phyloP scores from a whole-genome alignment of 139 green algal species.

The Coelastrella sp. region DNA sequence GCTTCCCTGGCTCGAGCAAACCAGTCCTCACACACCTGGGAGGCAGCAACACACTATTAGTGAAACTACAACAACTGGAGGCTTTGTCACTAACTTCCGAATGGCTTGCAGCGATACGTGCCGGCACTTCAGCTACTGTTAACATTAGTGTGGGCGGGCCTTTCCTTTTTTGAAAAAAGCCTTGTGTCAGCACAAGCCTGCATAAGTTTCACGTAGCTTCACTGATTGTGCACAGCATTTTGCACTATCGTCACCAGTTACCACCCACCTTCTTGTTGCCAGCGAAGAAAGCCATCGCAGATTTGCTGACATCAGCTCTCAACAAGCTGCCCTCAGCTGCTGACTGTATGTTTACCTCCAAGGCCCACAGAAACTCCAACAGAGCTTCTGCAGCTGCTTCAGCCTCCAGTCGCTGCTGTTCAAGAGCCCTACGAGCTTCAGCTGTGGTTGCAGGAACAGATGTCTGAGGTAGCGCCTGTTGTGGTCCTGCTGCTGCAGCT shows the following conservation, averaged over 20 bases:
- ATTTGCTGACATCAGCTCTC: constrained; percentile 10
- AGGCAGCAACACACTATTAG: neutral
- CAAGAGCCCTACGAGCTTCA: neutral
- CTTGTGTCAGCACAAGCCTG: too few species aligned
- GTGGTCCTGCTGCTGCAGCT: neutral
- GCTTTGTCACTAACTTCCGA: too few species aligned
- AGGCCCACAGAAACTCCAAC: constrained; percentile 59
- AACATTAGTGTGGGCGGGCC: too few species aligned
- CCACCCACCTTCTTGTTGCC: constrained; percentile 63
- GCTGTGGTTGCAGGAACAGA: neutral
- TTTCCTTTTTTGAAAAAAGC: too few species aligned
- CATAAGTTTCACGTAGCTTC: too few species aligned
- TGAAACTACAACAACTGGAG: neutral
- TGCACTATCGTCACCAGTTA: too few species aligned
- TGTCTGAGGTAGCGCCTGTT: neutral
- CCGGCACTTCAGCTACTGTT: too few species aligned
- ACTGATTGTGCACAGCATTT: too few species aligned
- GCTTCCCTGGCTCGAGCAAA: constrained; percentile 64
- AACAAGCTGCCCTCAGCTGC: constrained; percentile 52
- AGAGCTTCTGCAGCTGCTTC: neutral
- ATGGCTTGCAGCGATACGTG: too few species aligned
- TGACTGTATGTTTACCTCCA: constrained; percentile 56
- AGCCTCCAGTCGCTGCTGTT: constrained; percentile 9
- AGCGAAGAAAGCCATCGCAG: constrained; percentile 63
- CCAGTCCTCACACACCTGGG: constrained; percentile 83